phyloP scores from a whole-genome alignment of 2,329 filamentous ascomycete species.

The Venturia nashicola region DNA sequence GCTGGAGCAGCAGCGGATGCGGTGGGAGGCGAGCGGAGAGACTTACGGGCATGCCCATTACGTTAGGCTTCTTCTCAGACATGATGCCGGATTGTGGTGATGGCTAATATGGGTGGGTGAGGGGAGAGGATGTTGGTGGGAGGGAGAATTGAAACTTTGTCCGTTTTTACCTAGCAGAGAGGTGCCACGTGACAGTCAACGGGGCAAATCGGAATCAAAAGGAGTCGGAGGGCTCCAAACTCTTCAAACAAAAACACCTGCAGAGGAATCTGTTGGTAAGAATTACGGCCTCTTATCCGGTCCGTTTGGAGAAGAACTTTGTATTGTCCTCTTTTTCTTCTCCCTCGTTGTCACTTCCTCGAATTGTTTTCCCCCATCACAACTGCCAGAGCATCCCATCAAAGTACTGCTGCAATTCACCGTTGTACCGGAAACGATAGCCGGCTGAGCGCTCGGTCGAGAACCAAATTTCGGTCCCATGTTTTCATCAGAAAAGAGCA shows the following conservation, averaged over 20 bases:
- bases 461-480: background rate
- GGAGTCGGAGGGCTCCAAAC: background rate
- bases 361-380: background rate
- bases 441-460: background rate
- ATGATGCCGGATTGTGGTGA: slow-evolving; percentile 1
- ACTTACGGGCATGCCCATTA: slow-evolving; percentile 38
- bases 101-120: background rate
- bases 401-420: background rate
- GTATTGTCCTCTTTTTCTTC: background rate
- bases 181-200: too few species aligned
- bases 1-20: slow-evolving; percentile 12
- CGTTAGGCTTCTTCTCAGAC: slow-evolving; percentile 10
- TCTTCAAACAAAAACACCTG: background rate
- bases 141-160: background rate
- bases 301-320: too few species aligned
- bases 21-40: slow-evolving; percentile 11
- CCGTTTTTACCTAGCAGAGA: too few species aligned
- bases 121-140: background rate
- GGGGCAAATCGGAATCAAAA: background rate
- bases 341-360: background rate
- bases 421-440: background rate
- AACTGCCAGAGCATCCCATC: background rate
- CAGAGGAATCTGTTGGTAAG: background rate
- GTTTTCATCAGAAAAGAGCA: background rate
- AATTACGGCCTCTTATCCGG: background rate